Evolutionary conservation across 345 rosid genomes (phyloP).

Genomic region (Arabis alpina): DNA sequence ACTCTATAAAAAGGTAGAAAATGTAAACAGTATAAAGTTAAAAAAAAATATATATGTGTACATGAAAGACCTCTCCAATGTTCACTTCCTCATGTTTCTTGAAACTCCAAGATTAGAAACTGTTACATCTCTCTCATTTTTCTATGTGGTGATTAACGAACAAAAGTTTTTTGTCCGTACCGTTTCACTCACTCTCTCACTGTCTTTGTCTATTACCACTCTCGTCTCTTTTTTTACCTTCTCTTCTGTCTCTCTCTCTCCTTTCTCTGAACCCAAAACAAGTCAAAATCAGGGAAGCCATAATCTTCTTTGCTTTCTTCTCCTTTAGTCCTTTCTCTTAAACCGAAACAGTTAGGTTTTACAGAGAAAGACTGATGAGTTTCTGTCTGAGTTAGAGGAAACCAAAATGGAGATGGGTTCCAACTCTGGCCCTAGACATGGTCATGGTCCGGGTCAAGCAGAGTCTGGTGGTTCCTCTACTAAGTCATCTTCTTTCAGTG

Average conservation of each 20-base stretch:
- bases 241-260: conserved; percentile 22
- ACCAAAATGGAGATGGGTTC: conserved; percentile 69
- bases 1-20: conserved; percentile 30
- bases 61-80: conserved; percentile 38
- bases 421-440: conserved; percentile 60
- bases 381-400: conserved; percentile 37
- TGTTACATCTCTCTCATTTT: conserved; percentile 26
- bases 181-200: conserved; percentile 38
- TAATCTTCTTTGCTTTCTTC: too few relatives aligned
- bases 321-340: neutral
- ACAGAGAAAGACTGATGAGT: too few relatives aligned
- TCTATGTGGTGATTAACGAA: conserved; percentile 35
- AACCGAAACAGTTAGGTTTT: conserved; percentile 32
- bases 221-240: conserved; percentile 37
- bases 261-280: too few relatives aligned
- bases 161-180: conserved; percentile 37
- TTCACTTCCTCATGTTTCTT: conserved; percentile 37
- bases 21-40: conserved; percentile 29
- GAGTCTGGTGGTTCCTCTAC: conserved; percentile 58
- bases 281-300: too few relatives aligned
- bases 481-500: conserved; percentile 62
- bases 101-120: conserved; percentile 32
- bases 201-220: conserved; percentile 52
- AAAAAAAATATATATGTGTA: conserved; percentile 19
- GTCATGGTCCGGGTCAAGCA: conserved; percentile 47